Evolutionary conservation across 148 eudicot genomes (phyloP), one percentile per base, ranked within the genome.

Genomic region (Nepenthes gracilis): DNA sequence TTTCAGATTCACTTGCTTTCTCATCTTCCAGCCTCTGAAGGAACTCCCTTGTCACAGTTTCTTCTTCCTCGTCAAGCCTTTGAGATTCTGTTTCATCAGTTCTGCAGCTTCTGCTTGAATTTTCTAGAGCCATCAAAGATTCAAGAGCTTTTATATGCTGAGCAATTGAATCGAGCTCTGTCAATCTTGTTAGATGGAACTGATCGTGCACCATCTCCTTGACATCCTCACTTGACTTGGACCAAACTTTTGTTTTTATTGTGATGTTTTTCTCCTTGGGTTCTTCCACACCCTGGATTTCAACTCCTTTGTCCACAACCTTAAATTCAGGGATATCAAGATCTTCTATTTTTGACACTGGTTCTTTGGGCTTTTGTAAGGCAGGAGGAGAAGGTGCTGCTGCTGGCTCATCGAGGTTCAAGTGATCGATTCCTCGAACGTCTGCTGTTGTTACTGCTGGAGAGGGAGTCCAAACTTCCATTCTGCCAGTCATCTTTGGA

Each of bases 101-200:
- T 23, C 23, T 23, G 23, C 23, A 23, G 23, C 23, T 23, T 49
- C 66, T 64, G 58, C 56, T 62, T 35, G 52, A 23, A 12, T 74
- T 76, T 5, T 88, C 85, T 6, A 77, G 83, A n/a, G 65, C 76
- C 83, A 93, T 86, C 78, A 93, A 64, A 2, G 96, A 81, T 68
- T 93, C 98, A 54, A 93, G 90, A 35, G 95, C 96, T 76, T 84
- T 93, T 7, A 93, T 82, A 75, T 93, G 96, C 72, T 84, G 94
- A 5, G 98, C 91, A 50, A 93, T 86, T 1, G 88, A 77, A 76
- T 93, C 98, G 33, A 93, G 88, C 77, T 84, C 98, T 4, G 94
- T 75, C 60, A 93, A 67, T 71, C 91, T 75, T 14, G 66, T 75
- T 5, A 80, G 70, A 59, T 82, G 83, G 14, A 72, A 49, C 33